Percentiles rank a stretch among this genome's conserved stretches.
phyloP scores from a whole-genome alignment of 164 flowering plant genomes.

The Litsea cubeba region DNA sequence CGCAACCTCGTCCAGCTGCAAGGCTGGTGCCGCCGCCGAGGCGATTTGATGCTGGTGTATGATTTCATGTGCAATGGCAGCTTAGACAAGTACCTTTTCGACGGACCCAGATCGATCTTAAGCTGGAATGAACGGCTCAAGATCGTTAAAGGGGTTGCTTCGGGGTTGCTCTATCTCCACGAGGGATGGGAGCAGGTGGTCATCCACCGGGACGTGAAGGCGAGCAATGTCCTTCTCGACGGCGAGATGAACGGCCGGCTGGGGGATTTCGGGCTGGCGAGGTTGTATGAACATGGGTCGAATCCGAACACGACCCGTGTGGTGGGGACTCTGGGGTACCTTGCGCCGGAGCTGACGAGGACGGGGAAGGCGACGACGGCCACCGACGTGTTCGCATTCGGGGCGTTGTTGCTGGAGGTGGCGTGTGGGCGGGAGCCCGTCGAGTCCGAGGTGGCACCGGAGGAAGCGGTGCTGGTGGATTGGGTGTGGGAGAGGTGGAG shows the following conservation, averaged over 20 bases:
- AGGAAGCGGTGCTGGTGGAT: slow-evolving; percentile 50
- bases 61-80: slow-evolving; percentile 69
- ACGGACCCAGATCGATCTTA: slow-evolving; percentile 28
- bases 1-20: slow-evolving; percentile 48
- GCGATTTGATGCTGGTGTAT: slow-evolving; percentile 45
- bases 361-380: slow-evolving; percentile 49
- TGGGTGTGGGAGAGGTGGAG: slow-evolving; percentile 49
- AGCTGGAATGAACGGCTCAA: slow-evolving; percentile 50
- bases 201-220: slow-evolving; percentile 64
- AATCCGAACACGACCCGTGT: slow-evolving; percentile 52
- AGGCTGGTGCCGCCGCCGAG: slow-evolving; percentile 15
- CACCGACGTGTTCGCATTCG: slow-evolving; percentile 57
- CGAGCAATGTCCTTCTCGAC: slow-evolving; percentile 57
- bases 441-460: slow-evolving; percentile 41
- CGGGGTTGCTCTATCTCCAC: slow-evolving; percentile 59
- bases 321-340: slow-evolving; percentile 60
- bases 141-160: slow-evolving; percentile 54
- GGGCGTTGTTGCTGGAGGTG: slow-evolving; percentile 54
- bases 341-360: slow-evolving; percentile 59
- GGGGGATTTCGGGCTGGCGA: slow-evolving; percentile 42
- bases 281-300: slow-evolving; percentile 54
- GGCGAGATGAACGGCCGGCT: slow-evolving; percentile 42
- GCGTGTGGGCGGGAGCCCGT: slow-evolving; percentile 58
- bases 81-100: slow-evolving; percentile 47
- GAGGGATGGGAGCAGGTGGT: slow-evolving; percentile 64